Evolutionary conservation across 1,139 yeast genomes (phyloP), one percentile per base, ranked within the genome.

Genomic region (Yamadazyma dendronema): DNA sequence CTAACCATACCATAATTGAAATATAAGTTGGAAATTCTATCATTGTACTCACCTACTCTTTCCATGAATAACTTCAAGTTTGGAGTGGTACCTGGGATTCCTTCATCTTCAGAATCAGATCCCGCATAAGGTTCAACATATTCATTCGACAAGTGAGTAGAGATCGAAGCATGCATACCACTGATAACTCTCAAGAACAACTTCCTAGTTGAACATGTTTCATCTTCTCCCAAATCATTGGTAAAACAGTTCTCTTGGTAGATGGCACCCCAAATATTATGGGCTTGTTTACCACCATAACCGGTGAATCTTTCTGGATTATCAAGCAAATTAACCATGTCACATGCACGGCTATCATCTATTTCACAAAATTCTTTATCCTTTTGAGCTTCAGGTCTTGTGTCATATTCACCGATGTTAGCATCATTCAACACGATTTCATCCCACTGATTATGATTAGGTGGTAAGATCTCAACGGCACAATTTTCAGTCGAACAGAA

Each of bases 231-330:
- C n/a, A n/a, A n/a, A 30, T 50, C 56, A 0, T 41, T 49, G 28
- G 27, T 38, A 63, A 90, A 90, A 59, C 97, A 89, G 66, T 90
- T 89, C 54, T 92, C 97, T 35, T 80, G 79, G 61, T 94, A 94
- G 31, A 94, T 89, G 42, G 95, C 88, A 33, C 81, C 72, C 99
- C 99, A 94, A 36, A 94, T 87, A 56, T 84, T 90, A 49, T 83
- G 80, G 17, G 96, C 88, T 54, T 92, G 96, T 37, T 82, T 78
- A 24, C 98, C 98, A 31, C 90, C 85, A 57, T 94, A 94, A 0
- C 98, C 98, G 1, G 98, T 94, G 63, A 87, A 94, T 53, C 98
- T 73, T 62, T 94, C 99, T 1, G 96, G 97, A 54, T 94, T 94
- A 40, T 85, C 87, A 17, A 83, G 71, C 41, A 94, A 73, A 53